Evolutionary conservation across 371 early-diverging fungal genomes (phyloP).

Genomic region (Gilbertella persicaria): DNA sequence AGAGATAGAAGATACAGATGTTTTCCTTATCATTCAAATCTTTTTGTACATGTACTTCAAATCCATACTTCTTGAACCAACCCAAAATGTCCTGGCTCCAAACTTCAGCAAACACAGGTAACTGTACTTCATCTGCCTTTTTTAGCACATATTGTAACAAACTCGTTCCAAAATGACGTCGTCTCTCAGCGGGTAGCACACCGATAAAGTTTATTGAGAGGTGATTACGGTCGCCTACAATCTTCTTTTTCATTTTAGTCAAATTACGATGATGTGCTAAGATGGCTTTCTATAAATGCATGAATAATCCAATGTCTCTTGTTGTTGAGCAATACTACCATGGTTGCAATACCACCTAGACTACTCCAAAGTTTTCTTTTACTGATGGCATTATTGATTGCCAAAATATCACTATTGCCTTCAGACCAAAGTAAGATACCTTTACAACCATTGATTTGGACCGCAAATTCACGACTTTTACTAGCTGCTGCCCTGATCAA

Average conservation of each 20-base stretch:
- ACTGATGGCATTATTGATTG: conserved; percentile 16
- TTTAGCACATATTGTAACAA: conserved; percentile 22
- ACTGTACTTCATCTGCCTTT: conserved; percentile 28
- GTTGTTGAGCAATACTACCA: conserved; percentile 11
- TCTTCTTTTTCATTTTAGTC: conserved; percentile 14
- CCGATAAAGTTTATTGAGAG: conserved; percentile 31
- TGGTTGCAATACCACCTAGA: conserved; percentile 16
- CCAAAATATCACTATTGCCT: conserved; percentile 18
- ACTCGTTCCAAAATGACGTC: conserved; percentile 12
- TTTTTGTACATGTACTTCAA: conserved; percentile 14
- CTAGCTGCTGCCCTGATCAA: conserved; percentile 24
- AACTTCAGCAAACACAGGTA: conserved; percentile 34
- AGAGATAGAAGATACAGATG: conserved; percentile 19
- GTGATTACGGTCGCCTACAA: conserved; percentile 21
- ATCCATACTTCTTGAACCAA: conserved; percentile 26
- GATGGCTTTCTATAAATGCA: conserved; percentile 10
- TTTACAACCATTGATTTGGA: conserved; percentile 34
- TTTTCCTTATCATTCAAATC: conserved; percentile 11
- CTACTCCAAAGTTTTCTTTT: conserved; percentile 24
- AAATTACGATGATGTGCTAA: conserved; percentile 21
- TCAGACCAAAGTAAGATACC: conserved; percentile 34
- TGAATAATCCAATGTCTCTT: not conserved
- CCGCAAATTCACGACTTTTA: conserved; percentile 33
- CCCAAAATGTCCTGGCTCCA: conserved; percentile 16
- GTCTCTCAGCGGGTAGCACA: conserved; percentile 28